These are phyloP conservation scores for Lodderomyces metapsilosis DNA, from an alignment of 1,139 yeast species.

Conservation along the genomic window DNA sequence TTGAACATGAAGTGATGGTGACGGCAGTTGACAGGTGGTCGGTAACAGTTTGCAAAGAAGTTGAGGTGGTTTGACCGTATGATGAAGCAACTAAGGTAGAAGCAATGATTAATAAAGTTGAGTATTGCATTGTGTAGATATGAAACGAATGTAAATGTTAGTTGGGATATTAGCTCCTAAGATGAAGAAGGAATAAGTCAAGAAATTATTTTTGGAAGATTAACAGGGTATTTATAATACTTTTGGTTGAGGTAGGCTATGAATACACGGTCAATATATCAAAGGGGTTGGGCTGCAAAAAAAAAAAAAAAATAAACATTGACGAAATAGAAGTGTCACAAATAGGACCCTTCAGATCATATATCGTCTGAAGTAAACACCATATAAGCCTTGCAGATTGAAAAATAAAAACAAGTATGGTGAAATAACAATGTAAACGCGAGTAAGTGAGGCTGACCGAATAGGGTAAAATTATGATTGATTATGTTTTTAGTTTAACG, in stretches of 20 bases:
- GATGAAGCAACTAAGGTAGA: slow-evolving; percentile 26
- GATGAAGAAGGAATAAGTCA: not conserved
- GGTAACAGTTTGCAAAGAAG: slow-evolving; percentile 30
- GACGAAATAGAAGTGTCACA: too few species aligned
- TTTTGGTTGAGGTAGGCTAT: too few species aligned
- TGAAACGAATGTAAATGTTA: slow-evolving; percentile 14
- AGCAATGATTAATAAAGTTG: slow-evolving; percentile 27
- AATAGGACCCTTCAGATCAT: too few species aligned
- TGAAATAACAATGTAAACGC: too few species aligned
- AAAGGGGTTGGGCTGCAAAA: too few species aligned
- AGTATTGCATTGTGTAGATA: slow-evolving; percentile 29
- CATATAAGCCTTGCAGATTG: not conserved
- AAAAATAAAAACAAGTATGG: too few species aligned
- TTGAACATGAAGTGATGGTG: slow-evolving; percentile 44
- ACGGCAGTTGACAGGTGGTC: slow-evolving; percentile 32
- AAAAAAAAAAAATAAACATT: too few species aligned
- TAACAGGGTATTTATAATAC: too few species aligned
- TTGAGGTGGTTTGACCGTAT: slow-evolving; percentile 19
- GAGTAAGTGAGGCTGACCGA: too few species aligned
- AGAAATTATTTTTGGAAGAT: too few species aligned
- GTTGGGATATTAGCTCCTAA: slow-evolving; percentile 10
- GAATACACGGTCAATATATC: too few species aligned
- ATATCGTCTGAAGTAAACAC: too few species aligned
- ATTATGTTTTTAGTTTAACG: not conserved
- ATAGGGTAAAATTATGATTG: not conserved